phyloP scores from a whole-genome alignment of 805 yeast species.

The Helenozyma rhizophorensis region DNA sequence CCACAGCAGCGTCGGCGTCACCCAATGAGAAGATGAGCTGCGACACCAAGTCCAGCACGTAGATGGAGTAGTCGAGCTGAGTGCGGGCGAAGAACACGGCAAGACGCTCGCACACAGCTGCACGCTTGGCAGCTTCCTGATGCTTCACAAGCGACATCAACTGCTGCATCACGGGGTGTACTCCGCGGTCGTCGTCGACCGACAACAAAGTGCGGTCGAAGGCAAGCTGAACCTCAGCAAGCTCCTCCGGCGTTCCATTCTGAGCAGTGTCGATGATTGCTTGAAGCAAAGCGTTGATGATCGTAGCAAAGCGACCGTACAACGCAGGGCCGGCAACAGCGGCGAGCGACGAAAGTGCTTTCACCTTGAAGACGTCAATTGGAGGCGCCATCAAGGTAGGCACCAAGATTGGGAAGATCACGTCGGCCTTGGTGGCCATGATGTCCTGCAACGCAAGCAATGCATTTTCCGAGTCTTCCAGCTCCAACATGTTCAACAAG shows the following conservation, averaged over 20 bases:
- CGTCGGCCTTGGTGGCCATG: constrained; percentile 84
- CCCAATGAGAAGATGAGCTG: constrained; percentile 70
- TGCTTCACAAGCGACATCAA: constrained; percentile 70
- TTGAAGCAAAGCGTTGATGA: constrained; percentile 69
- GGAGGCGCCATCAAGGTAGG: constrained; percentile 84
- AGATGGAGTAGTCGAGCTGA: constrained; percentile 63
- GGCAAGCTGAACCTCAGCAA: constrained; percentile 45
- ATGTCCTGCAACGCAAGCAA: constrained; percentile 85
- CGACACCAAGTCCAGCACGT: constrained; percentile 69
- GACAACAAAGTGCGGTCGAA: constrained; percentile 70
- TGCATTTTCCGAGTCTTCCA: constrained; percentile 63
- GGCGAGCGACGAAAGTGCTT: constrained; percentile 80
- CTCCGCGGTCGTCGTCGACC: constrained; percentile 71
- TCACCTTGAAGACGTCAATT: constrained; percentile 78
- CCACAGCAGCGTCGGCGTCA: constrained; percentile 60
- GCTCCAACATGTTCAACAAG: constrained; percentile 64
- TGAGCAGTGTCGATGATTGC: constrained; percentile 41
- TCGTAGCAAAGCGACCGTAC: constrained; percentile 64
- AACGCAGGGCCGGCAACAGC: constrained; percentile 85
- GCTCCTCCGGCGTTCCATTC: constrained; percentile 33
- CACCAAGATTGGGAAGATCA: constrained; percentile 87
- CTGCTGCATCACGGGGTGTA: constrained; percentile 81
- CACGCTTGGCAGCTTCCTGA: constrained; percentile 63
- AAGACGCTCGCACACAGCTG: constrained; percentile 60
- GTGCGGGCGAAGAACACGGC: constrained; percentile 68